Conservation (phyloP, 2,329 filamentous ascomycete species). For the Aureobasidium subglaciale region DNA sequence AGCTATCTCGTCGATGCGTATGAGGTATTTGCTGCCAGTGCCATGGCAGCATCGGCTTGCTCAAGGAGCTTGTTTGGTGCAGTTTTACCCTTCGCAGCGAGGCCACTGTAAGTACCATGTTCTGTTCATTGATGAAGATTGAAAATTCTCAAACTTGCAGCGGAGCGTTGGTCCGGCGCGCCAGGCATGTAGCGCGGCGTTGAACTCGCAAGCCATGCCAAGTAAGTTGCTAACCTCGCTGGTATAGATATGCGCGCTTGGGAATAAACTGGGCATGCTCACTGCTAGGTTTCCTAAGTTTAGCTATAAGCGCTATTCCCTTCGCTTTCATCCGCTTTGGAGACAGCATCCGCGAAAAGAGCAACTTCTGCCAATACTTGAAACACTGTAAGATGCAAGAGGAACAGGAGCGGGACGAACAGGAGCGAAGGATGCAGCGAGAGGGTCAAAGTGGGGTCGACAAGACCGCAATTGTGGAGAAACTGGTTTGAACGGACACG, state of each 20-base stretch:
- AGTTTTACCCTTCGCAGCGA: slow-evolving; percentile 40
- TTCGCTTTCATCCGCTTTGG: slow-evolving; percentile 53
- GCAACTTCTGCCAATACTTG: slow-evolving; percentile 56
- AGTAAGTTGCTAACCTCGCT: not conserved
- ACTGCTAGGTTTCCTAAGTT: slow-evolving; percentile 43
- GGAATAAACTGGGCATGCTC: slow-evolving; percentile 61
- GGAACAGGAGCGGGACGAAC: slow-evolving; percentile 18
- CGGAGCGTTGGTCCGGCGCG: not conserved
- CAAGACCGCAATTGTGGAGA: slow-evolving; percentile 7
- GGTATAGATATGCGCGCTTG: slow-evolving; percentile 43
- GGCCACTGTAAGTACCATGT: slow-evolving; percentile 46
- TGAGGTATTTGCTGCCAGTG: slow-evolving; percentile 65
- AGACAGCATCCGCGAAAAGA: slow-evolving; percentile 47
- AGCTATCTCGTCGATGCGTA: slow-evolving; percentile 58
- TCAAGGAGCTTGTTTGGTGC: slow-evolving; percentile 72
- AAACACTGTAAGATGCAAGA: slow-evolving; percentile 39
- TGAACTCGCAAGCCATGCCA: not conserved
- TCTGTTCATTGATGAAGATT: not conserved
- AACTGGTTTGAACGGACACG: slow-evolving; percentile 7
- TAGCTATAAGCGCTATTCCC: slow-evolving; percentile 48
- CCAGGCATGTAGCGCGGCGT: not conserved
- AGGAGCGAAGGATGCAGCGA: slow-evolving; percentile 13
- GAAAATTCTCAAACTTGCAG: not conserved
- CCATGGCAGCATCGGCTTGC: slow-evolving; percentile 78
- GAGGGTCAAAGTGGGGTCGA: not conserved